Percentiles rank a stretch among this genome's conserved stretches.
Evolutionary conservation across 305 asterid species (phyloP).

Genomic region (Fraxinus latifolia): DNA sequence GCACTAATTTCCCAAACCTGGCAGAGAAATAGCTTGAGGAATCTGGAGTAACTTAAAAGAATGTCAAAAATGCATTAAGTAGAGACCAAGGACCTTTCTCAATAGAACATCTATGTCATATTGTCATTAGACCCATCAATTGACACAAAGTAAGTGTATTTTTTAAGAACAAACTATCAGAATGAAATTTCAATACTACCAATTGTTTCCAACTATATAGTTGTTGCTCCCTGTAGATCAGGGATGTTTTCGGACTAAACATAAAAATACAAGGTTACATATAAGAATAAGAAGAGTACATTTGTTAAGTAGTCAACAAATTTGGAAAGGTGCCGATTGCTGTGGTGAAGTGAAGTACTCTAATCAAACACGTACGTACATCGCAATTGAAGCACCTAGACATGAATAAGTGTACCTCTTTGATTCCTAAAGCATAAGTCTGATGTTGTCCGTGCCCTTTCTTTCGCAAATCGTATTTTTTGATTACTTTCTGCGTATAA

Average conservation of each 20-base stretch:
- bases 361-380: not conserved
- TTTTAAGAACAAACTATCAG: not conserved
- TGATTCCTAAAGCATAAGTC: conserved; percentile 95
- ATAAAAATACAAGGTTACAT: conserved; percentile 8
- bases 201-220: not conserved
- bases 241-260: not conserved
- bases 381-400: not conserved
- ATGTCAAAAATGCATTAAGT: not conserved
- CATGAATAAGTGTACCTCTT: conserved; percentile 59
- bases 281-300: conserved; percentile 18
- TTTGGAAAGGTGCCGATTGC: not conserved
- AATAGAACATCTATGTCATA: not conserved
- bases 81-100: not conserved
- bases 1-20: conserved; percentile 93
- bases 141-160: not conserved
- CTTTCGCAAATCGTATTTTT: conserved; percentile 70
- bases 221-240: not conserved
- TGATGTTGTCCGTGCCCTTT: conserved; percentile 93
- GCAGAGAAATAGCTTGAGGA: conserved; percentile 24
- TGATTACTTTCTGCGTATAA: conserved; percentile 63
- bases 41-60: conserved; percentile 4
- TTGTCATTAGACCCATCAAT: not conserved
- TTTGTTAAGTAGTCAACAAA: conserved; percentile 11
- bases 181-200: not conserved
- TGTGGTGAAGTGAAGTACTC: conserved; percentile 13